phyloP scores from a whole-genome alignment of 1,139 yeast species.

The Tardiomyces blankii region DNA sequence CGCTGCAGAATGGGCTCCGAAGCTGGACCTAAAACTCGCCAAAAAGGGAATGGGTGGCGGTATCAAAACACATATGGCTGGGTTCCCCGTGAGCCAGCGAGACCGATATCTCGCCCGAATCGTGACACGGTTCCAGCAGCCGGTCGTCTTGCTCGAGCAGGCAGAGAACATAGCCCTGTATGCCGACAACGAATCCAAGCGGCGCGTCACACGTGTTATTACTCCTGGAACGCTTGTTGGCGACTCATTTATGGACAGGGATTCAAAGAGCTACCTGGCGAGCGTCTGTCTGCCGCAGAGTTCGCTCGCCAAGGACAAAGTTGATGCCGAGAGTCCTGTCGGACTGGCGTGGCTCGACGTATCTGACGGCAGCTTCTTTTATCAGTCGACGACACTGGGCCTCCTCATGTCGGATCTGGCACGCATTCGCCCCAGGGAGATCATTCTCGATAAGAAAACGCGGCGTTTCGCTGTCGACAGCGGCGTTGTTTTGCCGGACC shows the following conservation, averaged over 20 bases:
- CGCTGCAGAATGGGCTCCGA: conserved; percentile 63
- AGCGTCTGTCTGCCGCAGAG: conserved; percentile 11
- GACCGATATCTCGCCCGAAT: conserved; percentile 63
- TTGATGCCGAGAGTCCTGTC: conserved; percentile 32
- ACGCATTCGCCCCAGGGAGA: conserved; percentile 58
- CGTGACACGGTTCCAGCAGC: conserved; percentile 19
- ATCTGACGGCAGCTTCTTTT: conserved; percentile 68
- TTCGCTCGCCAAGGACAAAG: conserved; percentile 32
- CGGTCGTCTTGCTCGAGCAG: conserved; percentile 6
- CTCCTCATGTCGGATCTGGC: conserved; percentile 51
- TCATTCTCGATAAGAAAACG: conserved; percentile 35
- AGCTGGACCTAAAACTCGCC: conserved; percentile 53
- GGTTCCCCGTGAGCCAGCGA: conserved; percentile 68
- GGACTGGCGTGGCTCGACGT: conserved; percentile 89
- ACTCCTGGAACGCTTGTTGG: conserved; percentile 92
- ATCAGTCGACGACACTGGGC: conserved; percentile 47
- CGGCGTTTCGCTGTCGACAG: conserved; percentile 24
- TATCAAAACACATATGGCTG: conserved; percentile 59
- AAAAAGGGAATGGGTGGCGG: conserved; percentile 23
- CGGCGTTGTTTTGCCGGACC: conserved; percentile 47
- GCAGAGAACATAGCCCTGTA: conserved; percentile 3
- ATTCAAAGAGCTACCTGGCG: conserved; percentile 5
- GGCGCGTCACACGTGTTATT: conserved; percentile 69
- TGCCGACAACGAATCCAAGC: conserved; percentile 33
- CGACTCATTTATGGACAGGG: conserved; percentile 60